Evolutionary conservation across 768 basidiomycete species (phyloP), one percentile per base, ranked within the genome.

Genomic region (Saitozyma sp.): DNA sequence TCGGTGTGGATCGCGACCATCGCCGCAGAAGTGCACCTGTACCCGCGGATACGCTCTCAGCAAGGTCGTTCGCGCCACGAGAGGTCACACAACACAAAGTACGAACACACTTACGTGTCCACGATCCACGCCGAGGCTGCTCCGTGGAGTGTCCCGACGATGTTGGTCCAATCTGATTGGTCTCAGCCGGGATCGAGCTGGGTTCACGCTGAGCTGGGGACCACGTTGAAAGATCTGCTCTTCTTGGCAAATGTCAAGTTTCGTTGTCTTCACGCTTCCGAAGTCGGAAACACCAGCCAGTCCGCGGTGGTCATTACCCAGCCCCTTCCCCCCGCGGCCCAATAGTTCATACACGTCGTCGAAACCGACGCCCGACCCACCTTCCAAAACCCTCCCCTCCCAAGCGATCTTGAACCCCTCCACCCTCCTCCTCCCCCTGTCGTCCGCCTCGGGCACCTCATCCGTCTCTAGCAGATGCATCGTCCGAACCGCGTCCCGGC

Each of bases 11-110:
- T 58, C 2, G 63, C 63, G 42, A 71, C 57, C 1, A 75, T 37
- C 5, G 67, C 55, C 10, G 70, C 73, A 0, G 70, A 70, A 10
- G 73, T 71, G 50, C 73, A 75, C 17, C 70, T 73, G 59, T 39
- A 39, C 45, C 11, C 42, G 40, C 20, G 17, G 19, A 11, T 53
- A 4, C 1, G 9, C 20, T 46, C 19, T 41, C 2, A 40, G 54
- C 39, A 4, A 11, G n/a, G 59, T 43, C 53, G 42, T 53, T 16
- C 9, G 9, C 6, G 40, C 6, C 6, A 49, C 8, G 42, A 46
- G 9, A 54, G n/a, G 17, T 49, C n/a, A 17, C 16, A 1, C 9
- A 45, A 16, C 29, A 29, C 29, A 5, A 29, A 5, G 29, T 2
- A 46, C 9, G 11, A 59, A 8, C 10, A 50, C 5, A 63, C 70